Conservation (phyloP, 2,329 filamentous ascomycete species). For the Neophaeococcomyces aloes region DNA sequence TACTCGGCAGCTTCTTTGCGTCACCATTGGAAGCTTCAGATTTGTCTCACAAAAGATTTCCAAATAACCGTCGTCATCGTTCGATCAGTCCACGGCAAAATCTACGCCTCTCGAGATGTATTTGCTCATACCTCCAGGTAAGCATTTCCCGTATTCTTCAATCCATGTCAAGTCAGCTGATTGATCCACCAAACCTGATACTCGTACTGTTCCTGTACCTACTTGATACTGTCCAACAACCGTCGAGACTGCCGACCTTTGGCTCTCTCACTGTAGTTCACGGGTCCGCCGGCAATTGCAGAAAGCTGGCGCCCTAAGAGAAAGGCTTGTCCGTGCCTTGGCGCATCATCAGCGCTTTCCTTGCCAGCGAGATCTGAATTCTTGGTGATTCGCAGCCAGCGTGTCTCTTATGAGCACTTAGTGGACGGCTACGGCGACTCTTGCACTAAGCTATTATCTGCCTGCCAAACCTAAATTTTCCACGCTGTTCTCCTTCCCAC, state of each 20-base stretch:
- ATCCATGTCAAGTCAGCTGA: neutral
- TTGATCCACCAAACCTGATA: too few species aligned
- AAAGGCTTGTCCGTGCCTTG: too few species aligned
- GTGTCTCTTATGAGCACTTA: neutral
- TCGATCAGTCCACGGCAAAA: neutral
- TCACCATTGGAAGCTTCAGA: neutral
- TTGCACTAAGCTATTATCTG: neutral
- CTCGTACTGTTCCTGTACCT: too few species aligned
- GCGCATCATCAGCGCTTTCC: too few species aligned
- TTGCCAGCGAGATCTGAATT: too few species aligned
- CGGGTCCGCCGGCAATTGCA: too few species aligned
- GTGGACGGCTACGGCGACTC: neutral
- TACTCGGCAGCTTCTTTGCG: neutral
- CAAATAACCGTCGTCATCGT: constrained; percentile 1
- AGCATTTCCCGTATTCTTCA: neutral
- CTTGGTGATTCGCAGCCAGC: too few species aligned
- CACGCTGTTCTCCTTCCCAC: neutral
- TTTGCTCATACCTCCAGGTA: neutral
- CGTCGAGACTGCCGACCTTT: too few species aligned
- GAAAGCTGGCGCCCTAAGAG: too few species aligned
- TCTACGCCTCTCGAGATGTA: neutral
- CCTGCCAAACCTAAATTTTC: neutral
- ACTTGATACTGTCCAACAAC: too few species aligned
- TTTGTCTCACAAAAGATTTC: constrained; percentile 2
- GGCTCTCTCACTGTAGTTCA: too few species aligned